These are phyloP conservation scores for Trichoderma koningii DNA, from an alignment of 2,329 filamentous ascomycete species.

Conservation along the genomic window DNA sequence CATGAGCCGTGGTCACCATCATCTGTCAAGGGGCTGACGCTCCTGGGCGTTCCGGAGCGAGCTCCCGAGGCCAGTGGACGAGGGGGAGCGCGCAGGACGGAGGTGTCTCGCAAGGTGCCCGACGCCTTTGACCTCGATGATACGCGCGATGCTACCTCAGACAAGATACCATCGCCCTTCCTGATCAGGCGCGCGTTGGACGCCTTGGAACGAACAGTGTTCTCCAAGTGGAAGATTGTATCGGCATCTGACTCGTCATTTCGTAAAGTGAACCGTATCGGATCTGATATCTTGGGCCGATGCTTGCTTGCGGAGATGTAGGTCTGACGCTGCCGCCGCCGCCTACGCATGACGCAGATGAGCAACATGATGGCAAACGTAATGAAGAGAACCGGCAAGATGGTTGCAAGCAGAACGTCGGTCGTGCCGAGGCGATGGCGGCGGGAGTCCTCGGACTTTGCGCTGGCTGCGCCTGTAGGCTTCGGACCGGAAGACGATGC, in stretches of 20 bases:
- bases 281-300: slow-evolving; percentile 40
- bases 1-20: slow-evolving; percentile 40
- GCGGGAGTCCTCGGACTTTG: slow-evolving; percentile 27
- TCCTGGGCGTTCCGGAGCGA: slow-evolving; percentile 31
- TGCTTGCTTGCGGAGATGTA: slow-evolving; percentile 37
- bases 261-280: slow-evolving; percentile 36
- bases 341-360: slow-evolving; percentile 41
- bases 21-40: slow-evolving; percentile 31
- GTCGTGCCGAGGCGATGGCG: slow-evolving; percentile 36
- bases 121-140: slow-evolving; percentile 34
- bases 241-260: slow-evolving; percentile 35
- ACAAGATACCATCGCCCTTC: slow-evolving; percentile 31
- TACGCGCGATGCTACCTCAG: slow-evolving; percentile 34
- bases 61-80: slow-evolving; percentile 34
- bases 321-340: slow-evolving; percentile 35
- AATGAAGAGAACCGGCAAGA: slow-evolving; percentile 47
- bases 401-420: slow-evolving; percentile 47
- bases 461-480: slow-evolving; percentile 30
- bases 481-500: slow-evolving; percentile 32
- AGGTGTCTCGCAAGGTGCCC: slow-evolving; percentile 34
- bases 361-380: slow-evolving; percentile 40
- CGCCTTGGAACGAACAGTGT: slow-evolving; percentile 26
- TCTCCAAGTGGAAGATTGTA: slow-evolving; percentile 33
- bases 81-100: slow-evolving; percentile 32
- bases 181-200: slow-evolving; percentile 30